Evolutionary conservation across 2,329 filamentous ascomycete genomes (phyloP).

Genomic region (Aspergillus aculeatinus): DNA sequence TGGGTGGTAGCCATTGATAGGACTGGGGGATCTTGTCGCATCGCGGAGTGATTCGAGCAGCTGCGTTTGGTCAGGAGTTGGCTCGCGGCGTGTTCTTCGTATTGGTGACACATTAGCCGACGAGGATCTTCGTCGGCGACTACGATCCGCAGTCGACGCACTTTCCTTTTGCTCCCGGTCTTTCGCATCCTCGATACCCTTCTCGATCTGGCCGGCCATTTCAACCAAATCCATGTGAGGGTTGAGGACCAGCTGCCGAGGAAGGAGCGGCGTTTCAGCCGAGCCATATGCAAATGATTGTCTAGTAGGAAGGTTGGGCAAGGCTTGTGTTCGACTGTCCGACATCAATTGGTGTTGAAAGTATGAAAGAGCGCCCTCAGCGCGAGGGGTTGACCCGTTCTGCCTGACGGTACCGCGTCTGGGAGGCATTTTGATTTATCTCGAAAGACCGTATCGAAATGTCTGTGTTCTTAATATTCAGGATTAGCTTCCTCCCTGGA

Average conservation of each 20-base stretch:
- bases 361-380: slow-evolving; percentile 14
- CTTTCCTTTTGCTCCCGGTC: slow-evolving; percentile 21
- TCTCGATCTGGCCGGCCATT: slow-evolving; percentile 37
- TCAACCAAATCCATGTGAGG: slow-evolving; percentile 30
- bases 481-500: neutral
- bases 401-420: slow-evolving; percentile 24
- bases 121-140: slow-evolving; percentile 11
- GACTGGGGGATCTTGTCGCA: slow-evolving; percentile 23
- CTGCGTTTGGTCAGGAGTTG: slow-evolving; percentile 37
- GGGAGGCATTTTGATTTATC: slow-evolving; percentile 24
- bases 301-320: slow-evolving; percentile 40
- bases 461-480: neutral
- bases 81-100: slow-evolving; percentile 29
- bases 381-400: slow-evolving; percentile 12
- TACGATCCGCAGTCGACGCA: slow-evolving; percentile 12
- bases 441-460: neutral
- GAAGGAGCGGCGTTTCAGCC: slow-evolving; percentile 35
- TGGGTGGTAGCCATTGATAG: slow-evolving; percentile 9
- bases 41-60: slow-evolving; percentile 30
- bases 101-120: slow-evolving; percentile 18
- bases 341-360: slow-evolving; percentile 20
- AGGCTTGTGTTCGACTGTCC: slow-evolving; percentile 21
- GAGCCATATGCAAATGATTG: slow-evolving; percentile 45
- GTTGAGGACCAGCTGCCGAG: slow-evolving; percentile 33
- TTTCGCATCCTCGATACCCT: slow-evolving; percentile 26